Evolutionary conservation across 805 yeast genomes (phyloP).

Genomic region (Tetrapisispora fleetii): DNA sequence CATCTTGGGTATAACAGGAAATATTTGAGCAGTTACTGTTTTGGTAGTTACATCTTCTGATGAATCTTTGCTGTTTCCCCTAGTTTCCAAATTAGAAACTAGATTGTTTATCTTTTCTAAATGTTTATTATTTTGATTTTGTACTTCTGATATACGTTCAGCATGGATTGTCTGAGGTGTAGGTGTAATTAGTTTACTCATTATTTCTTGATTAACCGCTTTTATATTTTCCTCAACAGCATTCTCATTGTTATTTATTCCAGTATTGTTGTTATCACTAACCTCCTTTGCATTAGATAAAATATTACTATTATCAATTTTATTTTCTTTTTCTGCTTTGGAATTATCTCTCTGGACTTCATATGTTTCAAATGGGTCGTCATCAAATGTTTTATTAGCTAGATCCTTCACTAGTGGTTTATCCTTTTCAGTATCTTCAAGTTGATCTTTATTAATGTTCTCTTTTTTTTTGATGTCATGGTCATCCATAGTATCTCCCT

Average conservation of each 20-base stretch:
- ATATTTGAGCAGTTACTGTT: conserved; percentile 2
- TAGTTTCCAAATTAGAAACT: neutral
- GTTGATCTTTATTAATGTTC: too few species aligned
- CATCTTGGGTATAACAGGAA: conserved; percentile 13
- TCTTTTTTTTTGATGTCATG: too few species aligned
- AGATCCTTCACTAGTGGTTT: neutral
- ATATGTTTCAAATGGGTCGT: conserved; percentile 25
- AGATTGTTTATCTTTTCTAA: neutral
- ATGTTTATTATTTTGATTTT: neutral
- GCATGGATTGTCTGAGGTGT: too few species aligned
- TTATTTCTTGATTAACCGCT: too few species aligned
- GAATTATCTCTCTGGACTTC: neutral
- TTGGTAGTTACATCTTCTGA: neutral
- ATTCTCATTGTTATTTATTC: neutral
- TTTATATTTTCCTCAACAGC: neutral
- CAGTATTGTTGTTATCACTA: neutral
- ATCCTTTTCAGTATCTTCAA: neutral
- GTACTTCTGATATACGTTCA: neutral
- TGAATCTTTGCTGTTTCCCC: neutral
- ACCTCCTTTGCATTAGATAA: neutral
- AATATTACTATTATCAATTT: neutral
- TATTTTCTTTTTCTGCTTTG: neutral
- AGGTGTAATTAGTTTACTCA: too few species aligned
- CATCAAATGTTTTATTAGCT: conserved; percentile 15
- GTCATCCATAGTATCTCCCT: too few species aligned